A percentile compares a stretch with the other conserved stretches of the same genome.
phyloP scores from a whole-genome alignment of 805 yeast species.

The Crinitomyces ghanaensis region DNA sequence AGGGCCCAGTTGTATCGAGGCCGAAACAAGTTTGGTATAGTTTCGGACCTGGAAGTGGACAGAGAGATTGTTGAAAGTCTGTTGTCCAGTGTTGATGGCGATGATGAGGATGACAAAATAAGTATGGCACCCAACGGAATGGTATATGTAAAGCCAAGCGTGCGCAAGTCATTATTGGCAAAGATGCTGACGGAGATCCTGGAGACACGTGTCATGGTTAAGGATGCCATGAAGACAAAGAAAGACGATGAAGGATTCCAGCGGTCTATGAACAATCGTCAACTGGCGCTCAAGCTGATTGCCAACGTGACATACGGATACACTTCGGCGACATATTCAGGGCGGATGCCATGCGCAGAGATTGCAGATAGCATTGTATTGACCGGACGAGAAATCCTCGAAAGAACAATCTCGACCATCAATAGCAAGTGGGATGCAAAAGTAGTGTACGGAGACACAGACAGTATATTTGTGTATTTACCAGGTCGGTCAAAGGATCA shows the following conservation, averaged over 20 bases:
- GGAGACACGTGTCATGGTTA: constrained; percentile 68
- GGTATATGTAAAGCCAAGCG: constrained; percentile 53
- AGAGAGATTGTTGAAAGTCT: constrained; percentile 45
- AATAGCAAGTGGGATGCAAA: constrained; percentile 65
- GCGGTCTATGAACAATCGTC: constrained; percentile 60
- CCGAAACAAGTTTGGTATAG: constrained; percentile 27
- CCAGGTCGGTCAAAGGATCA: constrained; percentile 72
- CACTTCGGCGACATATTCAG: constrained; percentile 88
- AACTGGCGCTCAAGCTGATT: constrained; percentile 73
- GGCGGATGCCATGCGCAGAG: constrained; percentile 95
- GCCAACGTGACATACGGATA: constrained; percentile 97
- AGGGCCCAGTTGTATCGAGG: constrained; percentile 23
- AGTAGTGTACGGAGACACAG: constrained; percentile 96
- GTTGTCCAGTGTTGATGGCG: no score
- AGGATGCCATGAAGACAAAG: constrained; percentile 51
- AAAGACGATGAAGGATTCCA: constrained; percentile 22
- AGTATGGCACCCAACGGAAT: constrained; percentile 80
- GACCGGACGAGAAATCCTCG: constrained; percentile 77
- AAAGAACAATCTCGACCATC: constrained; percentile 55
- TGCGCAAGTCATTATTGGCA: constrained; percentile 64
- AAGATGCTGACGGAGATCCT: constrained; percentile 77
- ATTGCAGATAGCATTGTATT: constrained; percentile 91
- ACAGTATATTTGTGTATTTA: constrained; percentile 78
- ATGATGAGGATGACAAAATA: constrained; percentile 43
- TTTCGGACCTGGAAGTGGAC: constrained; percentile 36